phyloP scores from a whole-genome alignment of 2,329 filamentous ascomycete species.

The Atkinsonella texensis region DNA sequence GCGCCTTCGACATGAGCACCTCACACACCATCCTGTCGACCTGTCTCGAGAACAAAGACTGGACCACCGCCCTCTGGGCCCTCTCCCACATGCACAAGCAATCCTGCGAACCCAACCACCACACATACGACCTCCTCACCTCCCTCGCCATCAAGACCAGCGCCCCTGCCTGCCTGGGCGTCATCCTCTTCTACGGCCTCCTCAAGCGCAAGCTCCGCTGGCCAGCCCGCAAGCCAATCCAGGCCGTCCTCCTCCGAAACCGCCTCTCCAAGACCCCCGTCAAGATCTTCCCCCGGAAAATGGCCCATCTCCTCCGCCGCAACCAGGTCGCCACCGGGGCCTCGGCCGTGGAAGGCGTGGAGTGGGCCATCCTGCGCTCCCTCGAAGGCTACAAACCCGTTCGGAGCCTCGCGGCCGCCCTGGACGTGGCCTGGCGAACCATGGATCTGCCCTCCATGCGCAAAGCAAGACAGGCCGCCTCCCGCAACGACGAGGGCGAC shows the following conservation, averaged over 20 bases:
- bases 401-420: conserved; percentile 15
- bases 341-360: conserved; percentile 14
- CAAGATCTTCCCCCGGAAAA: conserved; percentile 16
- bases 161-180: conserved; percentile 19
- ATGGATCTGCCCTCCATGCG: conserved; percentile 12
- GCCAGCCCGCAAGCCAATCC: conserved; percentile 13
- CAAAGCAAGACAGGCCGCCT: background rate
- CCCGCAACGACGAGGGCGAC: background rate
- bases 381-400: conserved; percentile 18
- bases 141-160: conserved; percentile 21
- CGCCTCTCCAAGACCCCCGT: conserved; percentile 15
- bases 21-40: conserved; percentile 27
- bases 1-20: conserved; percentile 17
- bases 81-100: conserved; percentile 14
- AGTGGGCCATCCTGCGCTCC: conserved; percentile 18
- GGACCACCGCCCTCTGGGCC: conserved; percentile 21
- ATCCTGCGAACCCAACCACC: conserved; percentile 14
- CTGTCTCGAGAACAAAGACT: conserved; percentile 16
- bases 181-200: conserved; percentile 21
- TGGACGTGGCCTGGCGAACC: conserved; percentile 15
- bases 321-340: conserved; percentile 9
- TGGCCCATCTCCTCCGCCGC: conserved; percentile 11
- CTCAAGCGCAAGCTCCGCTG: conserved; percentile 18
- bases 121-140: conserved; percentile 27
- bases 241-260: conserved; percentile 14